Base-by-base conservation (phyloP, 495 filamentous ascomycete genomes). In the Aspergillus steynii region DNA sequence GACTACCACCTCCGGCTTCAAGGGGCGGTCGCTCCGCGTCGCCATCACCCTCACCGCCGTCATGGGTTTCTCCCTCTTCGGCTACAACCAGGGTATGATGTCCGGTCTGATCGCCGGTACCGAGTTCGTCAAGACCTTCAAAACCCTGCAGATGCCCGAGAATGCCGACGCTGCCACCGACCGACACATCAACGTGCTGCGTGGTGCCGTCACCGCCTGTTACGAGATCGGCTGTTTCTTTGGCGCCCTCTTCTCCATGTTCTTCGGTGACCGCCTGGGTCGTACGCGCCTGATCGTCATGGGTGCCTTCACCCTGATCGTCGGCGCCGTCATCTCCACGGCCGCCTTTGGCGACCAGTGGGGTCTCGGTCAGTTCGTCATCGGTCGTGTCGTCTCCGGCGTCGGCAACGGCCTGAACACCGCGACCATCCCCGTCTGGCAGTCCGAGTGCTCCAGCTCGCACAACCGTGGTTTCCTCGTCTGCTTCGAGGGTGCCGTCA, bases 211-310 rank as follows among this genome's bases (percentile, higher is more conserved):
- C 31, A 83, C 79, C 1, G 78, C 81, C 5, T 76, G 83, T 49
- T 85, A 85, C 66, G 78, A 82, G 31, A 72, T 85, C 58, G 83
- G 82, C 27, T 84, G 80, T 61, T 83, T 85, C 66, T 67, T 84
- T 37, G 83, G 83, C 28, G 80, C 83, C 12, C 62, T 85, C 5
- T 70, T 70, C n/a, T 75, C 79, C 10, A 72, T 81, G 52, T 73
- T 70, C 29, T 74, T 77, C 49, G 83, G 84, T 29, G 80, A 83
- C 50, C 57, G 61, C 4, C 68, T 85, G 6, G 83, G 82, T 2
- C 71, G 83, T 20, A 81, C 80, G 68, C 81, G 77, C 48, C 71
- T 77, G 1, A 78, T 86, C 52, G 53, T 80, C 26, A 55, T 75
- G 34, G 80, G 80, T 37, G 78, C 78, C 31, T 66, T 64, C 0